Conservation (phyloP, 495 filamentous ascomycete genomes). For the Cetradonia linearis region DNA sequence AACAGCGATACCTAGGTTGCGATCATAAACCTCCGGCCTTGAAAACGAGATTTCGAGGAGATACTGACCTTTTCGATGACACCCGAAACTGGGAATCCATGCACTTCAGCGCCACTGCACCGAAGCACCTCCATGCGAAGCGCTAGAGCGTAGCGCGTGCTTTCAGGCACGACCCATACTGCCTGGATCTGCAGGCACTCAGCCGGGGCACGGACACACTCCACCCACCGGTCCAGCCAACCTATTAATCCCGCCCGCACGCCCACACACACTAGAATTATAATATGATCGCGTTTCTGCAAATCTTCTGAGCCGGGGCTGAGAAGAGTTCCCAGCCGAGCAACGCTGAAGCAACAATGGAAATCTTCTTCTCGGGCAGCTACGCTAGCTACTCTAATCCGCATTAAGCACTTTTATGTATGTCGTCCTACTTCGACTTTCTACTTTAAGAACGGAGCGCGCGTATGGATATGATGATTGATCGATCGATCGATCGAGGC, state of each 20-base stretch:
- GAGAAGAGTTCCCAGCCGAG: not conserved
- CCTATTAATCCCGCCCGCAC: not conserved
- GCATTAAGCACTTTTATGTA: not conserved
- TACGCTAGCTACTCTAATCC: no score
- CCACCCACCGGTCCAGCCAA: not conserved
- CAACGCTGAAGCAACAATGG: no score
- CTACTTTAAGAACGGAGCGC: not conserved
- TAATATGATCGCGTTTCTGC: not conserved
- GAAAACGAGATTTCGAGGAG: not conserved
- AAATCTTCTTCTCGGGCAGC: no score
- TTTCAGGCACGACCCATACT: no score
- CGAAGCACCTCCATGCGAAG: no score
- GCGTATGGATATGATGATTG: not conserved
- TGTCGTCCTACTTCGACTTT: not conserved
- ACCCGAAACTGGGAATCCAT: not conserved
- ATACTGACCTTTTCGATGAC: not conserved
- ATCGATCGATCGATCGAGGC: not conserved
- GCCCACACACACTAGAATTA: not conserved
- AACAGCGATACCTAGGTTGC: constrained; percentile 4
- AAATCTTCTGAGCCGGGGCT: not conserved
- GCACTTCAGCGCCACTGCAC: not conserved
- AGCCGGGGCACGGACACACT: not conserved
- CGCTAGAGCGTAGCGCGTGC: no score
- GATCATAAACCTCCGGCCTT: constrained; percentile 16
- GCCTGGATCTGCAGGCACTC: no score